Percentiles rank a stretch among this genome's conserved stretches.
Conservation (phyloP, 2,329 filamentous ascomycete genomes). For the Pestalotiopsis sp. region DNA sequence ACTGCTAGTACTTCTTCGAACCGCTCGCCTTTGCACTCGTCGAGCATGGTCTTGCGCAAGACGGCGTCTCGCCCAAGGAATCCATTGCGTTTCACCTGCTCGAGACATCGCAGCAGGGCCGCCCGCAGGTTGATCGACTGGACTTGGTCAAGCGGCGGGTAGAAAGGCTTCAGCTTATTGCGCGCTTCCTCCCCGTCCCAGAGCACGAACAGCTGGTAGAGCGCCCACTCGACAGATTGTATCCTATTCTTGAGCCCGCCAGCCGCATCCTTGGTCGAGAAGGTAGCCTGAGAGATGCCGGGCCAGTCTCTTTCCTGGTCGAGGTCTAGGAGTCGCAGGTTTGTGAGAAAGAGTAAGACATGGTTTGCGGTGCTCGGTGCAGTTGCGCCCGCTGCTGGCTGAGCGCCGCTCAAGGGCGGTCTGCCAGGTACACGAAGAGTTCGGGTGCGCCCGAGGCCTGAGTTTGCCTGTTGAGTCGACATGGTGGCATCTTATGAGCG, state of each 20-base stretch:
- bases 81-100: constrained; percentile 86
- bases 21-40: constrained; percentile 91
- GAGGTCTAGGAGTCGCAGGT: constrained; percentile 80
- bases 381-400: constrained; percentile 18
- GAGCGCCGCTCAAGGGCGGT: constrained; percentile 30
- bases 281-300: constrained; percentile 68
- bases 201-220: constrained; percentile 84
- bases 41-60: constrained; percentile 91
- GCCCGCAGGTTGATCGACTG: constrained; percentile 90
- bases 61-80: constrained; percentile 78
- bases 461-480: constrained; percentile 32
- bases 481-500: constrained; percentile 30
- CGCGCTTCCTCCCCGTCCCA: constrained; percentile 80
- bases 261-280: constrained; percentile 66
- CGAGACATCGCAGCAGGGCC: constrained; percentile 78
- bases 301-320: constrained; percentile 82
- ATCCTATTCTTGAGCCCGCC: constrained; percentile 83
- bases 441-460: constrained; percentile 32
- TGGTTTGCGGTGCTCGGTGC: constrained; percentile 47
- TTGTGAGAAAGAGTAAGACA: constrained; percentile 74
- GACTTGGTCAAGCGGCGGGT: constrained; percentile 85
- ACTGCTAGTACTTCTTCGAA: constrained; percentile 83
- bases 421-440: constrained; percentile 28
- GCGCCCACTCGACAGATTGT: constrained; percentile 82
- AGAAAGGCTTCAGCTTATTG: constrained; percentile 85